Percentiles rank a stretch among this genome's conserved stretches.
Conservation (phyloP, 1,284 basidiomycete genomes). For the Rhizoctonia solani region DNA sequence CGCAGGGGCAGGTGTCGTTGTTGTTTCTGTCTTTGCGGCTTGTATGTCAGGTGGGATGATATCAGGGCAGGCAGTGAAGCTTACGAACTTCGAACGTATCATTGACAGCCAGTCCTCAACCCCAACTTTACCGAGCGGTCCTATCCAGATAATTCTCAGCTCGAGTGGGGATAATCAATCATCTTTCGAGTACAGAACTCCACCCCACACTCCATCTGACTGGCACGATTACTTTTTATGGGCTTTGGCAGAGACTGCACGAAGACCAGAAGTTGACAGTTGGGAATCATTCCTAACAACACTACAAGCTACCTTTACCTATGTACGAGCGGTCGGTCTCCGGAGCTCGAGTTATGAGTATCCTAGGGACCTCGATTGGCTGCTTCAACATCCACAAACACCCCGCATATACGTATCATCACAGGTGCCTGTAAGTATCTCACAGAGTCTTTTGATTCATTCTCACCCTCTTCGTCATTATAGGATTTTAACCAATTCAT, state of each 20-base stretch:
- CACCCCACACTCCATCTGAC: not conserved
- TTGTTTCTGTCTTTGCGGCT: slow-evolving; percentile 19
- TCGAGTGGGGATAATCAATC: not conserved
- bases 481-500: no score
- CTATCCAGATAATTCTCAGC: not conserved
- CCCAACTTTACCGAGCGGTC: no score
- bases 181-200: not conserved
- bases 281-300: not conserved
- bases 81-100: not conserved
- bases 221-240: not conserved
- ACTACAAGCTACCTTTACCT: not conserved
- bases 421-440: no score
- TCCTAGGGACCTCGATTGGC: not conserved
- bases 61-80: not conserved
- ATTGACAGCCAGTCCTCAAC: not conserved
- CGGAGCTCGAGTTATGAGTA: not conserved
- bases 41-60: slow-evolving; percentile 5
- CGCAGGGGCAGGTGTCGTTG: slow-evolving; percentile 3
- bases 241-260: not conserved
- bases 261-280: not conserved
- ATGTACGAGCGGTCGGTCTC: not conserved
- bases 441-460: no score
- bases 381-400: not conserved
- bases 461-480: no score
- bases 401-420: not conserved